Evolutionary conservation across 345 rosid genomes (phyloP), one percentile per base, ranked within the genome.

Genomic region (Eucalyptus marginata): DNA sequence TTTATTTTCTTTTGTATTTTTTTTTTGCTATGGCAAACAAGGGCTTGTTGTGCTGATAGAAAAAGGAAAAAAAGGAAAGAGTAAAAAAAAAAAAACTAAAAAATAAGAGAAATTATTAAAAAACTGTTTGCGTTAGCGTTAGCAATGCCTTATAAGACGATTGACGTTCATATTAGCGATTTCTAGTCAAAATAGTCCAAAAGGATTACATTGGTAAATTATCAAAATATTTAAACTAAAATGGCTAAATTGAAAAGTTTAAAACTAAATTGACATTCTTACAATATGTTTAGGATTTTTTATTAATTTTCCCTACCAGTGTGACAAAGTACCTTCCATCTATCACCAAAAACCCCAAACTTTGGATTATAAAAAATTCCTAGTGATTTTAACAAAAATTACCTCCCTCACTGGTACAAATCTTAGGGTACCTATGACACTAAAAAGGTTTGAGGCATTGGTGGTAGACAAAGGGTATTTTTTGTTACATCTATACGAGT

Each of bases 91-190:
- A 36, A 36, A 64, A 3, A 16, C 5, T 16, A 71, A 33, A 68
- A 66, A 9, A 2, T 5, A 18, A 17, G 27, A 20, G 40, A 71
- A 71, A 71, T 71, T 2, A 36, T 36, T 31, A 4, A 36, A 18
- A 71, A 71, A 18, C 2, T 18, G 2, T 71, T 10, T 0, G 20
- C 4, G 0, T 71, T 0, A 16, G 6, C 17, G 0, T 31, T 3
- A 13, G 3, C 6, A 2, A 10, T 68, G 24, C 7, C 3, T 33
- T 6, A 13, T 36, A 36, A 5, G 14, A 71, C 2, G 0, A 0
- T 11, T 22, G 4, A 3, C 1, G 0, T 76, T 2, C 0, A 3
- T 22, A 6, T 36, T 36, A 36, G 8, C 25, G 8, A 76, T 36
- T 76, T 76, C 0, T 0, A 36, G 1, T 20, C 15, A 76, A 76